Evolutionary conservation across 2,329 filamentous ascomycete species (phyloP).

Genomic region (Aplosporella prunicola): DNA sequence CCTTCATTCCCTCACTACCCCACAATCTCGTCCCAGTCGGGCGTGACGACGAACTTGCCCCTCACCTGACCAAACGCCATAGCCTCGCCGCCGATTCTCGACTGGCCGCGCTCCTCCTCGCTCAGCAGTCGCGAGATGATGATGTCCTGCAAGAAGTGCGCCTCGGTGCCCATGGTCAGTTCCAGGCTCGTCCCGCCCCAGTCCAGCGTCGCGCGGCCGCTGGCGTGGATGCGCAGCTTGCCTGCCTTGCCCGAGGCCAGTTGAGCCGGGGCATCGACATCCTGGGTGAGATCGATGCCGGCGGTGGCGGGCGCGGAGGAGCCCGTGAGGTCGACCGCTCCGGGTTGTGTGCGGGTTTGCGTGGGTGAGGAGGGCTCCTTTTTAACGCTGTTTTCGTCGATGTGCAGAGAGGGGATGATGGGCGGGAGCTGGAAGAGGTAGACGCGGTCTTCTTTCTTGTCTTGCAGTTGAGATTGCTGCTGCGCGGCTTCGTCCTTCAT

Average conservation of each 20-base stretch:
- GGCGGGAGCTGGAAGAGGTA: conserved; percentile 58
- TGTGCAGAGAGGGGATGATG: conserved; percentile 47
- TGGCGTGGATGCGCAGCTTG: conserved; percentile 52
- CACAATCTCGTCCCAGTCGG: conserved; percentile 49
- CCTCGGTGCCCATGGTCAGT: conserved; percentile 46
- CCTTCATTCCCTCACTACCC: conserved; percentile 15
- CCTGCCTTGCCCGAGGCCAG: conserved; percentile 47
- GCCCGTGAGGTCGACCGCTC: conserved; percentile 3
- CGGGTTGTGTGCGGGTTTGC: conserved; percentile 1
- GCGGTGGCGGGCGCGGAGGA: conserved; percentile 14
- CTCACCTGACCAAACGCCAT: conserved; percentile 53
- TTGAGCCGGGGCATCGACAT: conserved; percentile 22
- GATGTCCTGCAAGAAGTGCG: conserved; percentile 52
- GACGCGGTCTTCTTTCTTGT: conserved; percentile 43
- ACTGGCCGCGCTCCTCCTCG: conserved; percentile 23
- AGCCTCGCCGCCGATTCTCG: conserved; percentile 34
- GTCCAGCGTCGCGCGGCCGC: conserved; percentile 51
- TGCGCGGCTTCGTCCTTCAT: conserved; percentile 19
- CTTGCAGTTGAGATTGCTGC: conserved; percentile 19
- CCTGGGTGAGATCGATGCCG: conserved; percentile 9
- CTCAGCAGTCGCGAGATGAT: conserved; percentile 30
- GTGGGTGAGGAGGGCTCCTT: conserved; percentile 12
- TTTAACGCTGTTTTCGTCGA: conserved; percentile 23
- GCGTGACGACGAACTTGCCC: conserved; percentile 54
- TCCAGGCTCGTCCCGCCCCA: conserved; percentile 55